Evolutionary conservation across 352 stramenopile genomes (phyloP), one percentile per base, ranked within the genome.

Genomic region (Phytopythium cucurbitacearum): DNA sequence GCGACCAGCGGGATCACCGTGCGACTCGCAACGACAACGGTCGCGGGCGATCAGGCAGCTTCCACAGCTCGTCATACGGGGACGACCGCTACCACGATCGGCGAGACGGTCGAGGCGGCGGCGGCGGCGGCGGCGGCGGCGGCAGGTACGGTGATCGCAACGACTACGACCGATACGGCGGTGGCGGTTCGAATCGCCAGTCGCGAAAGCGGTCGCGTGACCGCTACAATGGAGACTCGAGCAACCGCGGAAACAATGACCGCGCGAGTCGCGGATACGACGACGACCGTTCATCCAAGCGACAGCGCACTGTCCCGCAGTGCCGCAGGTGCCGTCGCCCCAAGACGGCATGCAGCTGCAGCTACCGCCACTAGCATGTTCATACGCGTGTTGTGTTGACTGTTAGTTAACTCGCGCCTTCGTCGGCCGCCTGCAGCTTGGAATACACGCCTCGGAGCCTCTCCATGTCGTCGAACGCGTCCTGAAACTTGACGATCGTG

Each of bases 271-370:
- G 47, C 15, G 21, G 21, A 15, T 53, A 53, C 51, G 63, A 65
- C 16, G 65, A 83, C 0, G 48, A 63, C 7, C 69, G 70, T 10
- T 2, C 21, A 28, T 66, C 70, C 28, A 85, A 78, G 54, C 70
- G 65, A 2, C 71, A 48, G 16, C 68, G 71, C 15, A 40, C 45
- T 36, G 57, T 75, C 33, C 70, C 76, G 28, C 70, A 77, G 51
- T 85, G 74, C 36, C 74, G 74, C 5, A 69, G 65, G 54, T 85
- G 74, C 41, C 74, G 74, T 53, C 74, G 74, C 46, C 57, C 66
- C 16, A 82, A 82, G 46, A 64, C 63, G 11, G 69, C 71, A 2
- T 85, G 74, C 51, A 69, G 73, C 46, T 85, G 74, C 56, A 80
- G 73, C 53, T 85, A 77, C 34, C 67, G 71, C 36, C 53, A 62